Conservation (phyloP, 1,139 yeast species). For the Diutina rugosa region DNA sequence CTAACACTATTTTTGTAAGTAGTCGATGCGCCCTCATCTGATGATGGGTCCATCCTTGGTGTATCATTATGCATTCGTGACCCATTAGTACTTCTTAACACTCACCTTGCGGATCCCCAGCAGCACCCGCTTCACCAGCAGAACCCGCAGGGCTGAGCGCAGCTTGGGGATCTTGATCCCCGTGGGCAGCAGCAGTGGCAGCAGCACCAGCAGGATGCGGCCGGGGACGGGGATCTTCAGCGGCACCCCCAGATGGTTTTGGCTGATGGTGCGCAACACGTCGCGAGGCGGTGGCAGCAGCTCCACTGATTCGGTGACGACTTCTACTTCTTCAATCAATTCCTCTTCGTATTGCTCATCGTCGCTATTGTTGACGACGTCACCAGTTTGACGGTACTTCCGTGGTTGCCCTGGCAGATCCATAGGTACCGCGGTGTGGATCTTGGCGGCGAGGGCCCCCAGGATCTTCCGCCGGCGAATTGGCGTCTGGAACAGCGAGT, state of each 20-base stretch:
- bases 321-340: constrained; percentile 14
- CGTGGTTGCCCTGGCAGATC: constrained; percentile 97
- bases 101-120: constrained; percentile 28
- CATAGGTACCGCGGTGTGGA: constrained; percentile 71
- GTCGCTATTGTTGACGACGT: constrained; percentile 8
- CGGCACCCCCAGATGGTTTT: constrained; percentile 23
- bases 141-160: constrained; percentile 18
- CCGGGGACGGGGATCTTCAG: constrained; percentile 37
- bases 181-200: constrained; percentile 22
- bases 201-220: constrained; percentile 32
- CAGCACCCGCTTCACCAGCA: constrained; percentile 13
- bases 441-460: constrained; percentile 54
- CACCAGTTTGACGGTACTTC: constrained; percentile 29
- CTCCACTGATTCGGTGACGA: constrained; percentile 19
- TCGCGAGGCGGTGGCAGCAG: constrained; percentile 32
- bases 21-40: background rate
- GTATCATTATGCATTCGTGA: background rate
- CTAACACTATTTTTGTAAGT: background rate
- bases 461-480: constrained; percentile 59
- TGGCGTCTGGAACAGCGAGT: constrained; percentile 53
- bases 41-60: background rate
- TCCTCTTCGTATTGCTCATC: constrained; percentile 9
- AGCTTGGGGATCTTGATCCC: constrained; percentile 21
- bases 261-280: constrained; percentile 19
- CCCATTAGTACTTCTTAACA: constrained; percentile 11